phyloP scores from a whole-genome alignment of 805 yeast genomes.

The Starmerella asiatica region DNA sequence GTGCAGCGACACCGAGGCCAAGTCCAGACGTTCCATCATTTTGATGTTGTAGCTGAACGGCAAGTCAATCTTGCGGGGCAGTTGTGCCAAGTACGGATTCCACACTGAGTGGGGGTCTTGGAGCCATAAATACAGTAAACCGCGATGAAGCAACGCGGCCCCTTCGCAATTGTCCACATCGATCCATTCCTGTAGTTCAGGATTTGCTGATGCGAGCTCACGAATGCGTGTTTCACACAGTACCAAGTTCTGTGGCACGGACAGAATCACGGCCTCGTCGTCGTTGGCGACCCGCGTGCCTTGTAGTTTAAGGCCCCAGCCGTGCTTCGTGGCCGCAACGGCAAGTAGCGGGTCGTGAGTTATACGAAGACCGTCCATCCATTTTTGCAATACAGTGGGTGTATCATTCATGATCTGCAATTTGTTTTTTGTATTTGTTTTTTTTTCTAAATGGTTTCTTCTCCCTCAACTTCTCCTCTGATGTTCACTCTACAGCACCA shows the following conservation, averaged over 20 bases:
- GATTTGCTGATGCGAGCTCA: constrained; percentile 11
- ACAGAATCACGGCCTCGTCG: constrained; percentile 2
- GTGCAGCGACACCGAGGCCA: constrained; percentile 19
- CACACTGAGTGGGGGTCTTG: constrained; percentile 7
- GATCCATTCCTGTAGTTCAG: constrained; percentile 12
- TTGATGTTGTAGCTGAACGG: constrained; percentile 24
- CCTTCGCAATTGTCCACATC: constrained; percentile 2
- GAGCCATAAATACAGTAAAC: constrained; percentile 16
- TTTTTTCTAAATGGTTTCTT: too few relatives aligned
- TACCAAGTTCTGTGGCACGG: constrained; percentile 13
- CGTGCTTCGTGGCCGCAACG: too few relatives aligned
- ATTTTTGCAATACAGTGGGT: too few relatives aligned
- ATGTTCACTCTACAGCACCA: too few relatives aligned
- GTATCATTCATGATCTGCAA: too few relatives aligned
- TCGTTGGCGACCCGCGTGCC: neutral
- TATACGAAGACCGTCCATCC: too few relatives aligned
- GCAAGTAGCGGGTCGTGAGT: too few relatives aligned
- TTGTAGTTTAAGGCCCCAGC: neutral
- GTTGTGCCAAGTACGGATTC: constrained; percentile 19
- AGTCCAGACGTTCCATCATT: constrained; percentile 18
- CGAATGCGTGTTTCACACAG: constrained; percentile 6
- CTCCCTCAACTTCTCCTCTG: too few relatives aligned
- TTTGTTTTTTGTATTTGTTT: too few relatives aligned
- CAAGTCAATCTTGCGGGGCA: constrained; percentile 23
- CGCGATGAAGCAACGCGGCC: constrained; percentile 13